Base-by-base conservation (phyloP, 495 filamentous ascomycete species). In the Lepidopterella palustris region DNA sequence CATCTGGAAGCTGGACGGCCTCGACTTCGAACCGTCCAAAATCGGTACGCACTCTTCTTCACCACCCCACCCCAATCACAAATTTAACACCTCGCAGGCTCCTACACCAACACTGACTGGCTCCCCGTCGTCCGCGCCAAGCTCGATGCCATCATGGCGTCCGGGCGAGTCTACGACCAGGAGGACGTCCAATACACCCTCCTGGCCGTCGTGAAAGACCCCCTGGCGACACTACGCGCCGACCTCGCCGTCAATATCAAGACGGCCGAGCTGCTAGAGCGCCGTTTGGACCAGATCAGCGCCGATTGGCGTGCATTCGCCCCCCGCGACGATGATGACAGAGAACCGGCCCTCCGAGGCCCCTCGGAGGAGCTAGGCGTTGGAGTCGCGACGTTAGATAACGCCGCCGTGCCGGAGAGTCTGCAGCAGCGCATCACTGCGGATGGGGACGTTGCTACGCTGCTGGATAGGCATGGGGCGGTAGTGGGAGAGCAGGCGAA, bases 1-100 rank as follows among this genome's bases (percentile, higher is more conserved):
- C 31, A 79, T 96, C 15, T 98, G 91, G 90, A 88, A 90, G 61
- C 84, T 98, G 5, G 93, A 98, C 68, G 93, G 93, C 2, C 76
- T 98, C 5, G 82, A 91, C 71, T 74, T 76, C 28, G 81, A 84
- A 61, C 93, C 93, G 11, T 78, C 84, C 40, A 79, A 79, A 57
- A 74, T 96, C 29, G 88, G 90, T 86, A 74, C 65, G 76, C 70
- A 21, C 31, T 35, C 11, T n/a, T 74, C 11, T 72, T 77, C 47
- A 78, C 80, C 53, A 60, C 45, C 18, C 21, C 6, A 1, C 20
- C 20, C 21, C 23, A 4, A 28, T 23, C 15, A 4, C 55, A 23
- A 20, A 24, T 62, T 35, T 27, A 47, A 62, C 26, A n/a, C 29
- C 2, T 5, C 18, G 1, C 21, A 31, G 56, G 62, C 15, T 45